phyloP scores from a whole-genome alignment of 352 stramenopile genomes.

The Phytophthora rubi region DNA sequence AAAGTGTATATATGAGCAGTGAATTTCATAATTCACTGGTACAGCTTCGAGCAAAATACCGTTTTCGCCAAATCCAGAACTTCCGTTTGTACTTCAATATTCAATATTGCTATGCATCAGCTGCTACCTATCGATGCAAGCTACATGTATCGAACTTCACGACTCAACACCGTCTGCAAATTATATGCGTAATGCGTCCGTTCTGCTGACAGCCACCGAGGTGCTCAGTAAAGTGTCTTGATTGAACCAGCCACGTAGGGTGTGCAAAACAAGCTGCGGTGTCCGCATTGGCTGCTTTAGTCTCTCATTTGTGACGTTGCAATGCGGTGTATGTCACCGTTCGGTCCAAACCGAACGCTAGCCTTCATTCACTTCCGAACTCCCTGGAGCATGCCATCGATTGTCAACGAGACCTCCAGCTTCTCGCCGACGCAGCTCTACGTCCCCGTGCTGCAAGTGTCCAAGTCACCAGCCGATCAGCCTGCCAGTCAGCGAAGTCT shows the following conservation, averaged over 20 bases:
- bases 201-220: not conserved
- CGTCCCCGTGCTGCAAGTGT: slow-evolving; percentile 1
- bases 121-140: too few relatives aligned
- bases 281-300: not conserved
- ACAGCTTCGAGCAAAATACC: too few relatives aligned
- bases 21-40: too few relatives aligned
- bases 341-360: not conserved
- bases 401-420: not conserved
- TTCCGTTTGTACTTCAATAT: too few relatives aligned
- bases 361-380: not conserved
- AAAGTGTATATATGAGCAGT: too few relatives aligned
- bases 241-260: slow-evolving; percentile 2
- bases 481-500: slow-evolving; percentile 3
- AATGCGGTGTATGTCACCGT: not conserved
- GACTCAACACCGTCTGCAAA: not conserved
- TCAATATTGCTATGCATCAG: too few relatives aligned
- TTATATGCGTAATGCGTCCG: not conserved
- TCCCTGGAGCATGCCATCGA: slow-evolving; percentile 2
- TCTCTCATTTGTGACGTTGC: not conserved
- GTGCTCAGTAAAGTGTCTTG: slow-evolving; percentile 3
- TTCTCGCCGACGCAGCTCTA: not conserved
- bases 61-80: too few relatives aligned
- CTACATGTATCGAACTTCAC: not conserved
- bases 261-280: not conserved
- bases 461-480: not conserved